Base-by-base conservation (phyloP, 306 rosid species). In the Albizia julibrissin region DNA sequence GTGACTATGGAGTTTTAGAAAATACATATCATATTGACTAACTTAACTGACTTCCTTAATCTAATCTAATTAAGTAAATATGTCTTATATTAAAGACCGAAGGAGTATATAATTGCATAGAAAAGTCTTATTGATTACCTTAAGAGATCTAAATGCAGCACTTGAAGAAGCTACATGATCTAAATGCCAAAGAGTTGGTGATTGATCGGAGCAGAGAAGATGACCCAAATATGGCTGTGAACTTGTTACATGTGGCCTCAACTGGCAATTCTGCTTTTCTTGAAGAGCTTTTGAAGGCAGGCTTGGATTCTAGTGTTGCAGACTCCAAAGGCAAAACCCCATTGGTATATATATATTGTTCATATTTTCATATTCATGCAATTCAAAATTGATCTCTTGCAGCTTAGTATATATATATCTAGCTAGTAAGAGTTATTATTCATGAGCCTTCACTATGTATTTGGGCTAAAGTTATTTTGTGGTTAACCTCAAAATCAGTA, bases 281-380 rank as follows among this genome's bases (percentile, higher is more conserved):
- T 43, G 92, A 89, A 77, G 91, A 93, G 90, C 95, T 93, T 88
- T 90, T 93, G 29, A 88, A 88, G 82, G 90, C 95, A 69, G 92
- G 90, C 78, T 81, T 91, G 83, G 95, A 93, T 89, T 92, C 97
- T 67, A 88, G 91, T 78, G 87, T 88, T 86, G 90, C 89, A 72
- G 89, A 93, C 86, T 86, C 94, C 62, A 76, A 89, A 80, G 94
- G 95, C 72, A 93, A 88, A 88, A 91, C 97, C 44, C 91, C 97
- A 77, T 78, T 93, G 94, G 97, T 93, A 58, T 21, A 8, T 7
- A 85, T 46, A 26, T 7, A 85, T 29, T 31, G 43, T 42, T 21
- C 80, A n/a, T 59, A 14, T 37, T 37, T 37, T 37, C 40, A 37
- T 37, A 37, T 37, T 62, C 39, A 26, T 27, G 8, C 68, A 62